Evolutionary conservation across 176 grass and related monocot genomes (phyloP), one percentile per base, ranked within the genome.

Genomic region (Rhipidocladum racemiflorum): DNA sequence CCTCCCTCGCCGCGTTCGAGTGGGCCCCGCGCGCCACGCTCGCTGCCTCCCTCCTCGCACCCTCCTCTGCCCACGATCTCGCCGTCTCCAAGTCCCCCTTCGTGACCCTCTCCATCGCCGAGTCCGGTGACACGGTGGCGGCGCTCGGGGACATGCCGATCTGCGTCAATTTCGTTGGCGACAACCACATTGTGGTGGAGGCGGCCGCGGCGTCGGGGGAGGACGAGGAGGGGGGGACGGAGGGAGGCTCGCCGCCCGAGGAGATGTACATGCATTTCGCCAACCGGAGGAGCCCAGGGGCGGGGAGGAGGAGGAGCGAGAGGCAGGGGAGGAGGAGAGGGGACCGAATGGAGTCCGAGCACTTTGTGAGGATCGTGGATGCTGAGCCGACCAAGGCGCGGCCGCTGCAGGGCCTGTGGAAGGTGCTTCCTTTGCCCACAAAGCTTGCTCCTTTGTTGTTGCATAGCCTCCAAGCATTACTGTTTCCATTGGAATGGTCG

Each of bases 181-280:
- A 49, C 34, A 91, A 87, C 64, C 87, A 89, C 59, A 87, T 91
- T 14, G 78, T 91, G 15, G 84, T 91, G 81, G 92, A 89, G 64
- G 40, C 85, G 13, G 15, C 28, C 0, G 57, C n/a, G 29, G 53
- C 45, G 21, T 77, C 23, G 3, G 40, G 77, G 39, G 84, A 83
- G 1, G 79, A 73, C 8, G 87, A 89, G 42, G 86, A 68, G 6
- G 57, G 46, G 29, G 79, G 55, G 11, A 71, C 89, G 14, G 86
- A 87, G 15, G 80, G 87, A 6, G 83, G 87, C 1, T 94, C 87
- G 0, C 92, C 89, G 5, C 87, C 89, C 16, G 92, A 87, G 67
- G 92, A 91, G 74, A 80, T 94, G 61, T 91, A 85, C 63, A 79
- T 83, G 77, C 83, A 91, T 82, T 89, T 94, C 8, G 92, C 92